Evolutionary conservation across 2,329 filamentous ascomycete species (phyloP), one percentile per base, ranked within the genome.

Genomic region (Rhinocladiella mackenziei): DNA sequence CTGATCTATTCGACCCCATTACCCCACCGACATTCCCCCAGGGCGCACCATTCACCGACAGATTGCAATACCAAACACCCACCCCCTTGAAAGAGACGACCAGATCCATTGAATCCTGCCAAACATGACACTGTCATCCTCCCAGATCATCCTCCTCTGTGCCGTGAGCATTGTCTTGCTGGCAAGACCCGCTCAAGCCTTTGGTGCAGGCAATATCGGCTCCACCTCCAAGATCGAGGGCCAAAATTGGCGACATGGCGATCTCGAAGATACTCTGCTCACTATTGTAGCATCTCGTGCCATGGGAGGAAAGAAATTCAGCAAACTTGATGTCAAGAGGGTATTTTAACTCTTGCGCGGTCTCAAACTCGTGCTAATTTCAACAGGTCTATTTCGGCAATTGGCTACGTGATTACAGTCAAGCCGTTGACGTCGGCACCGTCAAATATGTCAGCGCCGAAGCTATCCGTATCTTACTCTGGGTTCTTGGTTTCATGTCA

Each of bases 381-480:
- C 15, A 17, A 3, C 80, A 89, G 50, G 86, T 94, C 53, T 96
- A 96, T 72, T 96, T 96, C 70, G 89, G 89, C 54, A 96, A 95
- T 72, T 95, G 89, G 89, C 78, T 95, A 23, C 80, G 80, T 43
- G 89, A 96, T 67, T 96, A 96, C 68, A 92, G 86, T 40, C 89
- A 96, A 67, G 89, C 89, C 50, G 86, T 95, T 58, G 89, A 96
- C 65, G 86, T 95, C 37, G 89, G 88, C 50, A 94, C 88, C 3
- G 80, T 95, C 68, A 95, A 95, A 71, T 79, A 83, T 58, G 89
- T 96, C 52, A 91, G 86, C 43, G 84, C 87, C 39, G 88, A 94
- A 67, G 89, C 89, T 46, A 94, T 96, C 60, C 83, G 89, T 23
- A 84, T 96, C 36, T 72, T 95, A 10, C 78, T 96, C 43, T 94